These are phyloP conservation scores for Zizania palustris DNA, from an alignment of 202 grass and related monocot genomes.

Conservation along the genomic window DNA sequence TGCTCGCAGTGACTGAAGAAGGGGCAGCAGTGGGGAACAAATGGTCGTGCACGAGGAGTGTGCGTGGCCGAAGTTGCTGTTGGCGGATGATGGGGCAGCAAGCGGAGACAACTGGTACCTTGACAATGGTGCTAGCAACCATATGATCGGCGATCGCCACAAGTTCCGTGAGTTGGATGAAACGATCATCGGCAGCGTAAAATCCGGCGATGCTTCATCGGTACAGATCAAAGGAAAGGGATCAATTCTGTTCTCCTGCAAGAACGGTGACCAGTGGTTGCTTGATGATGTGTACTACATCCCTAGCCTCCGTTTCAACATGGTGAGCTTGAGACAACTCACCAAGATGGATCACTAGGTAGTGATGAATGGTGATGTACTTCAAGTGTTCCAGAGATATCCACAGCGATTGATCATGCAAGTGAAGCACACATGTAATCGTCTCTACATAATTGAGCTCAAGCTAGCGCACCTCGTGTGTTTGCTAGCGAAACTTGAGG, in stretches of 20 bases:
- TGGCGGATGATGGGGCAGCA: fast-evolving
- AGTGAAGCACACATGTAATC: not conserved
- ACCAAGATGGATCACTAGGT: not conserved
- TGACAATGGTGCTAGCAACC: not conserved
- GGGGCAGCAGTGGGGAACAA: no score
- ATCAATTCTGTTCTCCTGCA: not conserved
- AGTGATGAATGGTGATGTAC: not conserved
- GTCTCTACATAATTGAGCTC: not conserved
- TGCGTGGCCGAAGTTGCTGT: not conserved
- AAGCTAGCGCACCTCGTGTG: not conserved
- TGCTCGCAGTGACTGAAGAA: not conserved
- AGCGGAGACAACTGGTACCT: not conserved
- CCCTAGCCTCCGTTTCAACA: not conserved
- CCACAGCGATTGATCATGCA: not conserved
- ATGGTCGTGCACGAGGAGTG: not conserved
- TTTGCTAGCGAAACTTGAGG: not conserved
- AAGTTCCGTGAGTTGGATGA: not conserved
- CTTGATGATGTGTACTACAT: not conserved
- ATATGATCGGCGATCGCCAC: not conserved
- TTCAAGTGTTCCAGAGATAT: no score
- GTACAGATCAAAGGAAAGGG: not conserved
- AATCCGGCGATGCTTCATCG: not conserved
- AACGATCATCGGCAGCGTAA: not conserved
- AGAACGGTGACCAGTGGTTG: not conserved
- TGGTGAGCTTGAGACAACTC: not conserved